A percentile compares a stretch with the other conserved stretches of the same genome.
Conservation (phyloP, 305 asterid genomes). For the Fraxinus sp. region DNA sequence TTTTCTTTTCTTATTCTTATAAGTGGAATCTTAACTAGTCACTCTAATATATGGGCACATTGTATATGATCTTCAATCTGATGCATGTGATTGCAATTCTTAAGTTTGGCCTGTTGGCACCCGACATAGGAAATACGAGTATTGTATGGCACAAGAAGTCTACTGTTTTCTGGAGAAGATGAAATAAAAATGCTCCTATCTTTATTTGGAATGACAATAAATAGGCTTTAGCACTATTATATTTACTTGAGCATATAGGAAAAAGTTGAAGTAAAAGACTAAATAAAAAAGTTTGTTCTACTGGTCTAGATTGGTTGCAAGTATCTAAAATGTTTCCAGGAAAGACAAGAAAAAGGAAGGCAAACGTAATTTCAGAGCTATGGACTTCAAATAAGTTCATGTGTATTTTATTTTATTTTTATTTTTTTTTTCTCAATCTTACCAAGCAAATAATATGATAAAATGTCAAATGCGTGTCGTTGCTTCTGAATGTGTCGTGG, state of each 20-base stretch:
- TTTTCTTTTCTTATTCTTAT: not conserved
- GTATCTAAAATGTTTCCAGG: not conserved
- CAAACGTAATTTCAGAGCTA: not conserved
- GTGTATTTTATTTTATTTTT: not conserved
- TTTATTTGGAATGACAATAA: constrained; percentile 8
- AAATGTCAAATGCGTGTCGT: not conserved
- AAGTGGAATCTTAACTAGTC: not conserved
- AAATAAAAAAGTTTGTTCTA: not conserved
- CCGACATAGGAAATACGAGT: constrained; percentile 12
- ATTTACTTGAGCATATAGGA: not conserved
- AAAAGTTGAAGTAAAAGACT: not conserved
- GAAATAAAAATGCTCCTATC: not conserved
- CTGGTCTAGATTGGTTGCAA: not conserved
- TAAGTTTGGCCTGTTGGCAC: constrained; percentile 1
- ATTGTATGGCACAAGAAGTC: not conserved
- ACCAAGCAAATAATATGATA: not conserved
- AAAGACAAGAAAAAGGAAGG: not conserved
- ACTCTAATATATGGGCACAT: not conserved
- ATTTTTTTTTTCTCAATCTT: not conserved
- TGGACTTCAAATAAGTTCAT: not conserved
- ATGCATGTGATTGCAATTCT: constrained; percentile 2
- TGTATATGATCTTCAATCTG: constrained; percentile 1
- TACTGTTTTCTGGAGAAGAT: not conserved
- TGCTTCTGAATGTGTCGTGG: not conserved
- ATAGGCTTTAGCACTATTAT: not conserved